phyloP scores from a whole-genome alignment of 1,284 basidiomycete genomes.

The Ganoderma resinaceum region DNA sequence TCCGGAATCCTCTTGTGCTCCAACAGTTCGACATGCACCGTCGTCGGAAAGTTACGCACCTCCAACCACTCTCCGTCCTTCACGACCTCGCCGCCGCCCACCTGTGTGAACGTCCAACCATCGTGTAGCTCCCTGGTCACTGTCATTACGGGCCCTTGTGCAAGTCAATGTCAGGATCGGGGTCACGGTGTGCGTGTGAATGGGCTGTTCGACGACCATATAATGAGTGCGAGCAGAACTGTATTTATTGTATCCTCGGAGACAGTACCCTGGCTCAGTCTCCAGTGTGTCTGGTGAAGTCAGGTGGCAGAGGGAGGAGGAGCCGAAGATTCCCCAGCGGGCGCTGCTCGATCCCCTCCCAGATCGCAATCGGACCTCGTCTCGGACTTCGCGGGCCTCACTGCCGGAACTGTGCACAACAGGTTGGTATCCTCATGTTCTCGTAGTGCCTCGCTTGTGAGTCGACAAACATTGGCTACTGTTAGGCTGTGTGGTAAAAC shows the following conservation, averaged over 20 bases:
- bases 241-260: constrained; percentile 6
- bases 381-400: constrained; percentile 9
- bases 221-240: background rate
- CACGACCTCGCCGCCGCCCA: constrained; percentile 66
- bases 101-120: constrained; percentile 74
- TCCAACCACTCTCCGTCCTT: constrained; percentile 71
- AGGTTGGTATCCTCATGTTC: background rate
- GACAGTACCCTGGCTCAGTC: background rate
- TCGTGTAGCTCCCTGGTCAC: constrained; percentile 37
- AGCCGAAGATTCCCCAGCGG: constrained; percentile 5
- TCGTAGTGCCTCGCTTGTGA: background rate
- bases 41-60: constrained; percentile 75
- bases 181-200: background rate
- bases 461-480: no score
- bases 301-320: constrained; percentile 13
- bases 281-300: constrained; percentile 6
- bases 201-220: background rate
- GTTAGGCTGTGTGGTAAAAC: background rate
- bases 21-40: constrained; percentile 86
- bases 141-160: constrained; percentile 16
- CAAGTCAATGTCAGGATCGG: background rate
- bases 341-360: background rate
- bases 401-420: background rate
- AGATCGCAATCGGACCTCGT: constrained; percentile 22
- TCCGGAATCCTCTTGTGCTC: constrained; percentile 78